phyloP scores from a whole-genome alignment of 805 yeast species.

The Barnettozyma sucrosica region DNA sequence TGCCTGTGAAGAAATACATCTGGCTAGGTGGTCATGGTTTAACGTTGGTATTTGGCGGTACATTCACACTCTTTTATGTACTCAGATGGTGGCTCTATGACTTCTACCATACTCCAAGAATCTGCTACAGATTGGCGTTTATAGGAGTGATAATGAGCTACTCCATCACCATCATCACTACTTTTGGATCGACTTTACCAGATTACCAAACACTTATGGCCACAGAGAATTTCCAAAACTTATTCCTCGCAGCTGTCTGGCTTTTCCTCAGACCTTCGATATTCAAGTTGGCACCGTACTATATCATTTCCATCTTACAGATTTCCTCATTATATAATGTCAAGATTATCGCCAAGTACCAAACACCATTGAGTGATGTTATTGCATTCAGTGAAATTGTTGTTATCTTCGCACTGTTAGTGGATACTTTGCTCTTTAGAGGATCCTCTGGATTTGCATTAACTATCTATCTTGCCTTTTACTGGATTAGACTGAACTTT shows the following conservation, averaged over 20 bases:
- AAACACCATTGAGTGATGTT: slow-evolving; percentile 35
- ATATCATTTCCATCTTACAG: slow-evolving; percentile 53
- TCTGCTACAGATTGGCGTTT: slow-evolving; percentile 49
- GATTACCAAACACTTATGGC: slow-evolving; percentile 58
- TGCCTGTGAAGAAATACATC: slow-evolving; percentile 38
- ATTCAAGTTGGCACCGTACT: slow-evolving; percentile 59
- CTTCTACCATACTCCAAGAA: slow-evolving; percentile 37
- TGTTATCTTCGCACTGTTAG: slow-evolving; percentile 43
- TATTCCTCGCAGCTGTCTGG: slow-evolving; percentile 54
- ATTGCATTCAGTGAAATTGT: slow-evolving; percentile 59
- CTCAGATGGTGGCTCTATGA: slow-evolving; percentile 23
- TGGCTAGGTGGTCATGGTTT: slow-evolving; percentile 56
- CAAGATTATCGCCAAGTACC: slow-evolving; percentile 33
- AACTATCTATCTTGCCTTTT: slow-evolving; percentile 48
- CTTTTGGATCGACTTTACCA: slow-evolving; percentile 57
- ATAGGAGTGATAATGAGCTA: slow-evolving; percentile 52
- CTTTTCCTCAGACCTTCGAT: slow-evolving; percentile 55
- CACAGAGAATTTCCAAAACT: slow-evolving; percentile 70
- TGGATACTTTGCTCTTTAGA: slow-evolving; percentile 57
- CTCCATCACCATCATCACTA: slow-evolving; percentile 47
- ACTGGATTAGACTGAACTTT: slow-evolving; percentile 66
- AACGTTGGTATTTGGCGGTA: slow-evolving; percentile 39
- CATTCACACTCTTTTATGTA: slow-evolving; percentile 30
- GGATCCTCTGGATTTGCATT: slow-evolving; percentile 68
- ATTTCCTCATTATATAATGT: slow-evolving; percentile 38